Evolutionary conservation across 495 filamentous ascomycete genomes (phyloP).

Genomic region (Patellaria atrata): DNA sequence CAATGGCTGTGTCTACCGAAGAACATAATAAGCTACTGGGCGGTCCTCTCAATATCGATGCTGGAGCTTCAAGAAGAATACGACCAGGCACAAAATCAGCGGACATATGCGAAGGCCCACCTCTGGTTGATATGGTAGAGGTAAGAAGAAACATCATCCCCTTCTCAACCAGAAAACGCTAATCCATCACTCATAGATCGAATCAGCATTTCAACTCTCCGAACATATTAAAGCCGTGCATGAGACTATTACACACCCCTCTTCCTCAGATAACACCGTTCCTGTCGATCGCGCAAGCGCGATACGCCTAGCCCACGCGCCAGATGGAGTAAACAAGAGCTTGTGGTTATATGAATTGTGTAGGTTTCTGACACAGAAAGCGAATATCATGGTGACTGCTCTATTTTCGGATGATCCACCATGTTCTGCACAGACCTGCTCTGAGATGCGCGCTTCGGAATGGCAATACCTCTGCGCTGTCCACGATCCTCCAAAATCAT

Average conservation of each 20-base stretch:
- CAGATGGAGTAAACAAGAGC: slow-evolving; percentile 62
- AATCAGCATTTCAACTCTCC: slow-evolving; percentile 95
- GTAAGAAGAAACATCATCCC: slow-evolving; percentile 38
- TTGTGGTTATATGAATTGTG: slow-evolving; percentile 97
- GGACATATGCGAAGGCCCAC: slow-evolving; percentile 85
- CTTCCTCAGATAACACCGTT: slow-evolving; percentile 35
- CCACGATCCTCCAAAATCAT: slow-evolving; percentile 84
- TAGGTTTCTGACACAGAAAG: slow-evolving; percentile 84
- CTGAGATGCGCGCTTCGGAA: slow-evolving; percentile 95
- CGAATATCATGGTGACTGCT: slow-evolving; percentile 77
- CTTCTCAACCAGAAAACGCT: neutral
- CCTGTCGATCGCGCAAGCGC: slow-evolving; percentile 66
- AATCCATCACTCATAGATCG: slow-evolving; percentile 33
- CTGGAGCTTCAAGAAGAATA: slow-evolving; percentile 66
- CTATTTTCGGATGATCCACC: slow-evolving; percentile 82
- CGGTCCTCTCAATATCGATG: slow-evolving; percentile 31
- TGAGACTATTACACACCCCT: slow-evolving; percentile 55
- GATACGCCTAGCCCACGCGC: slow-evolving; percentile 56
- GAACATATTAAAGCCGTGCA: slow-evolving; percentile 92
- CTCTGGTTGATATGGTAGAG: slow-evolving; percentile 69
- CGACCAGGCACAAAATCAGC: slow-evolving; percentile 78
- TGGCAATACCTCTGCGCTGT: slow-evolving; percentile 99
- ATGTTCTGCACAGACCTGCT: slow-evolving; percentile 74
- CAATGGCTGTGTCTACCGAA: slow-evolving; percentile 43
- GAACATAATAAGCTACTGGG: slow-evolving; percentile 26